Evolutionary conservation across 345 rosid species (phyloP), one percentile per base, ranked within the genome.

Genomic region (Psidium friedrichsthalianum): DNA sequence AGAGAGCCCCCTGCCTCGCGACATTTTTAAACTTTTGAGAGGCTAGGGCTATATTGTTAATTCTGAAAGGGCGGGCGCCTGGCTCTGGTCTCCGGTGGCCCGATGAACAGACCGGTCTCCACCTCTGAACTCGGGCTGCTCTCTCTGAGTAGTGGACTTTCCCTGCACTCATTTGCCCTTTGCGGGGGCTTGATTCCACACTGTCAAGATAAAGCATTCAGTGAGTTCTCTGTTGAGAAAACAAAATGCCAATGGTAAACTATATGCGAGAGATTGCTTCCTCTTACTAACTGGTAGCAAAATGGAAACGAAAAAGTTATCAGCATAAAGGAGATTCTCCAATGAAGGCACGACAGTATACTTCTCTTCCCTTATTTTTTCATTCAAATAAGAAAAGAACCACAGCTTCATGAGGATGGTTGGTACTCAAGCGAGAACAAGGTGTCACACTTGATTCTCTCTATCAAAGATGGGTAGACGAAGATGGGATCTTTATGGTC

Each of bases 61-160:
- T 27, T 74, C 82, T 40, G 74, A 56, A 74, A 55, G 0, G 74
- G 82, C 36, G 5, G 51, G 54, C 88, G 89, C 84, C 86, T 88
- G 29, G 86, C 29, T 88, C 93, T 90, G 84, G 91, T 90, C 88
- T 90, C 93, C n/a, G 98, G 98, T 40, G 83, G 94, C 47, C 99
- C 99, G 20, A 95, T 96, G 93, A 95, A 94, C 89, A 96, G 74
- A 74, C 94, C 96, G 1, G 99, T 96, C 90, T 94, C 99, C 89
- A 96, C 98, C 21, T 93, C 98, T 29, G 96, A 95, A 85, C 87
- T 87, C 36, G 95, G 92, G 84, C 88, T 91, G 44, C 92, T 87
- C 74, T 93, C 96, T 12, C 91, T 90, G 13, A 74, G 82, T 2
- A 83, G 24, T 69, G 42, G 16, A 59, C 84, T 83, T n/a, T 69